These are phyloP conservation scores for Murraya paniculata DNA, from an alignment of 345 rosid species.

Conservation along the genomic window DNA sequence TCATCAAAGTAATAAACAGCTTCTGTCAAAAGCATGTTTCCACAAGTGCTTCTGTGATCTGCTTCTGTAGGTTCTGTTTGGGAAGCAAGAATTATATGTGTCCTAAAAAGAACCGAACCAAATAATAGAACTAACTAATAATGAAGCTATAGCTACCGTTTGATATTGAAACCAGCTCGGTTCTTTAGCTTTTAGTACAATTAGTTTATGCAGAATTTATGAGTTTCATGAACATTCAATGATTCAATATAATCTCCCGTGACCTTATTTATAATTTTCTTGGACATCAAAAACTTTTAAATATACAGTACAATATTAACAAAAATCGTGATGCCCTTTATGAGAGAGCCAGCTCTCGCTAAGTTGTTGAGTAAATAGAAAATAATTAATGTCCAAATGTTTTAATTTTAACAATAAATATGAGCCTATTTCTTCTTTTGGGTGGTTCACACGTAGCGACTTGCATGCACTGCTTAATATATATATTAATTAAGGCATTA, in stretches of 20 bases:
- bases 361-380: too few relatives aligned
- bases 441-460: background rate
- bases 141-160: background rate
- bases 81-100: background rate
- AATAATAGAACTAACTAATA: too few relatives aligned
- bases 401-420: background rate
- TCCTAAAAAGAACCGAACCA: too few relatives aligned
- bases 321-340: background rate
- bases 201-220: background rate
- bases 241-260: conserved; percentile 1
- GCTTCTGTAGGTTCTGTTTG: conserved; percentile 1
- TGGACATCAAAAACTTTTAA: background rate
- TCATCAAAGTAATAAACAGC: conserved; percentile 4
- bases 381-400: too few relatives aligned
- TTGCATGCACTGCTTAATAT: too few relatives aligned
- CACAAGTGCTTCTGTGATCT: background rate
- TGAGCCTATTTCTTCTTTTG: background rate
- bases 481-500: too few relatives aligned
- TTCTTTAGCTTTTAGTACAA: background rate
- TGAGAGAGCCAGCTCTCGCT: background rate
- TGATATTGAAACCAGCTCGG: background rate
- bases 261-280: conserved; percentile 12
- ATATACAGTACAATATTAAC: background rate
- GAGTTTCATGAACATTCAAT: conserved; percentile 22
- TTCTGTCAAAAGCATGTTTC: background rate